Evolutionary conservation across 805 yeast species (phyloP), one percentile per base, ranked within the genome.

Genomic region (Geotrichum ghanense): DNA sequence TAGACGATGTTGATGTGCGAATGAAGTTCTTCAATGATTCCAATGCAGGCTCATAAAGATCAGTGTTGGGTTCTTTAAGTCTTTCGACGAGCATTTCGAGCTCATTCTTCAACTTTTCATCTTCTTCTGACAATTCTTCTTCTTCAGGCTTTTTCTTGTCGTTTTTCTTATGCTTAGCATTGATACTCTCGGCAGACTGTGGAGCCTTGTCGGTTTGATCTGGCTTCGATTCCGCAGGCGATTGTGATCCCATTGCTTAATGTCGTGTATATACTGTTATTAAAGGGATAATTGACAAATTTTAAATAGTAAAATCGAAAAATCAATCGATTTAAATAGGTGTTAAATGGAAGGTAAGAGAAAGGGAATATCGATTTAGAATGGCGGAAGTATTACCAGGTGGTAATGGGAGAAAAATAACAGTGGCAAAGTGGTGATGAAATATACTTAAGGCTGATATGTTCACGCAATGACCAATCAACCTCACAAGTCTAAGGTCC

Each of bases 111-210:
- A 92, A 74, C 61, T 82, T 84, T 55, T 78, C 82, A 65, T 92
- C 98, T 64, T 90, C 97, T 64, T 89, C 97, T 23, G 88, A 82
- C 50, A 92, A 74, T 61, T 88, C 95, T 61, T 88, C 96, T 58
- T 81, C 94, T 27, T 66, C 68, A 35, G 59, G 56, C 46, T 59
- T 61, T 42, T 57, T 56, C 53, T 61, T 60, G 48, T 52, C 49
- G 51, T 61, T 56, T 46, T 56, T 57, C 49, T 58, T 62, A 20
- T 22, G 21, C 21, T 6, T 6, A 5, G 12, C 16, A 5, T 22
- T 12, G 42, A 20, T 21, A 9, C 6, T 39, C 21, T 39, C 42
- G 7, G 42, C 5, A 7, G 42, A n/a, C 21, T 39, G 7, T 26
- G 12, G 14, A 6, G 21, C 6, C 6, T 39, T 22, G 24, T 20